Conservation (phyloP, 75 land plant genomes). For the Cupressus sempervirens region DNA sequence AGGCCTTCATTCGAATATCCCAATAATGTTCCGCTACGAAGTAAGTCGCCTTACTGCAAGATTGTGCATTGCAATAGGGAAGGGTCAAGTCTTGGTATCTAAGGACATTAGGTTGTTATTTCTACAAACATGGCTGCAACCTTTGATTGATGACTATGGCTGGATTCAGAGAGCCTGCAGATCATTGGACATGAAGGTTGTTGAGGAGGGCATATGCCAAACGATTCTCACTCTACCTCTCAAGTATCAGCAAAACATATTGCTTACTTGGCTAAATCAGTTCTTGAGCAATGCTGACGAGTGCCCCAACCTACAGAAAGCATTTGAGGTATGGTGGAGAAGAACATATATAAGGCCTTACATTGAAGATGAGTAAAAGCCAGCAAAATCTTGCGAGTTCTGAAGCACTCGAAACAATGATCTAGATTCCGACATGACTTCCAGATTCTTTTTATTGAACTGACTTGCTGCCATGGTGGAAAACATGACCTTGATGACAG, state of each 20-base stretch:
- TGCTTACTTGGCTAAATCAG: slow-evolving; percentile 64
- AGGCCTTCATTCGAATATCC: slow-evolving; percentile 43
- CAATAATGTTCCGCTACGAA: slow-evolving; percentile 54
- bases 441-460: not conserved
- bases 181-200: slow-evolving; percentile 65
- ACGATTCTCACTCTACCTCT: slow-evolving; percentile 76
- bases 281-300: slow-evolving; percentile 68
- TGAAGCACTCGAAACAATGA: not conserved
- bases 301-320: slow-evolving; percentile 79
- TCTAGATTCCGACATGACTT: not conserved
- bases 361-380: slow-evolving; percentile 2
- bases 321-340: slow-evolving; percentile 94
- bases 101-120: slow-evolving; percentile 55
- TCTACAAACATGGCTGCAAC: slow-evolving; percentile 67
- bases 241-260: slow-evolving; percentile 70
- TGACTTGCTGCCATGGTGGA: not conserved
- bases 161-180: slow-evolving; percentile 80
- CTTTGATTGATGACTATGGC: slow-evolving; percentile 67
- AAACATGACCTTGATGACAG: not conserved
- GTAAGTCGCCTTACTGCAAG: slow-evolving; percentile 79
- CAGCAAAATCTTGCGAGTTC: not conserved
- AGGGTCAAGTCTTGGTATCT: slow-evolving; percentile 65
- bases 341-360: slow-evolving; percentile 69
- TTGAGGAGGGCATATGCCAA: slow-evolving; percentile 82
- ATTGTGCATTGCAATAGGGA: slow-evolving; percentile 80